A percentile compares a stretch with the other conserved stretches of the same genome.
Evolutionary conservation across 306 rosid species (phyloP).

Genomic region (Ceratonia siliqua): DNA sequence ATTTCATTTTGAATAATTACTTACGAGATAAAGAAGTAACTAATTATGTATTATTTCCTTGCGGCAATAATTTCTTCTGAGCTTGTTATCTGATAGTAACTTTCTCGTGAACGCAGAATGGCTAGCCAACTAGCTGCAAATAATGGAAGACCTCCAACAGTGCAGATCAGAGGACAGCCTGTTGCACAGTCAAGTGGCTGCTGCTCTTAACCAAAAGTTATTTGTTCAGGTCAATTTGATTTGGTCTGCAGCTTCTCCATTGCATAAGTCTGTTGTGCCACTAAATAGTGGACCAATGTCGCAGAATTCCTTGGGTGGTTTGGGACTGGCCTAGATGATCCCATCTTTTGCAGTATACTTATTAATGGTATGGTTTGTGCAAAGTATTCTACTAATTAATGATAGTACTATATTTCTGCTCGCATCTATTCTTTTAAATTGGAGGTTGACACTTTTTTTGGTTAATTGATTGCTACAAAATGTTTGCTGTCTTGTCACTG

Average conservation of each 20-base stretch:
- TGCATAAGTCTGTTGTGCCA: slow-evolving; percentile 33
- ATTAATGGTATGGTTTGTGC: slow-evolving; percentile 46
- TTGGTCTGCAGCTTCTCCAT: slow-evolving; percentile 11
- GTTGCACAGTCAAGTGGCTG: slow-evolving; percentile 50
- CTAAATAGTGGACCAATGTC: slow-evolving; percentile 42
- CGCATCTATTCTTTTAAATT: not conserved
- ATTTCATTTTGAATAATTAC: not conserved
- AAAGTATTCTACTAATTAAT: slow-evolving; percentile 34
- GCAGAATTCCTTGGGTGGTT: slow-evolving; percentile 34
- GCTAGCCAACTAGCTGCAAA: slow-evolving; percentile 47
- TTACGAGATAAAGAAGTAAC: not conserved
- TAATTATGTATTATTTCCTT: not conserved
- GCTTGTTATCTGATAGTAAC: not conserved
- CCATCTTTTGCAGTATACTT: slow-evolving; percentile 40
- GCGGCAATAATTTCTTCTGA: not conserved
- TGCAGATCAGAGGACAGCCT: slow-evolving; percentile 55
- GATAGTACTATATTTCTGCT: slow-evolving; percentile 21
- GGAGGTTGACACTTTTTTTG: not conserved
- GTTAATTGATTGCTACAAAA: not conserved
- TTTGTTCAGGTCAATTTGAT: not conserved
- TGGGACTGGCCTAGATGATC: slow-evolving; percentile 46
- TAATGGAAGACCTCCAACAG: slow-evolving; percentile 50
- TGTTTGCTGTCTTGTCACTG: not conserved
- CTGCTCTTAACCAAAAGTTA: slow-evolving; percentile 43
- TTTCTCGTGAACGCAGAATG: slow-evolving; percentile 40